These are phyloP conservation scores for Galerina marginata DNA, from an alignment of 768 basidiomycete genomes.

Conservation along the genomic window DNA sequence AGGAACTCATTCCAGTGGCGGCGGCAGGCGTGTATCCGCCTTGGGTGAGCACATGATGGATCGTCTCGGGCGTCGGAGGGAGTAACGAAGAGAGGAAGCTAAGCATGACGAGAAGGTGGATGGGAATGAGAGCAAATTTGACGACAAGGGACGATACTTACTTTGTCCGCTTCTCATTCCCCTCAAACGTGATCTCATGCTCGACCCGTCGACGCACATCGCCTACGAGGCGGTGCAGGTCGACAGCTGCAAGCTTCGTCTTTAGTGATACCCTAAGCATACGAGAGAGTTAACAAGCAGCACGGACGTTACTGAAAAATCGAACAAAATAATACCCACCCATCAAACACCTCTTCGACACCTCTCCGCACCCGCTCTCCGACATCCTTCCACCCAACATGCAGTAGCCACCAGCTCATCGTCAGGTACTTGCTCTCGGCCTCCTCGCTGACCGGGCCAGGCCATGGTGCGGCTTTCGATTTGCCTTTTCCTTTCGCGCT, in stretches of 20 bases:
- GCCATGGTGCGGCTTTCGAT: conserved; percentile 5
- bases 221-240: conserved; percentile 68
- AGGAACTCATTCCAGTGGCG: neutral
- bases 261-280: conserved; percentile 79
- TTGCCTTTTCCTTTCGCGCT: neutral
- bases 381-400: conserved; percentile 91
- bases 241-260: conserved; percentile 68
- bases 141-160: conserved; percentile 33
- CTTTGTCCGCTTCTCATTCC: conserved; percentile 61
- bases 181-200: conserved; percentile 67
- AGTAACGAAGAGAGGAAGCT: conserved; percentile 80
- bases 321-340: conserved; percentile 51
- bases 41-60: conserved; percentile 70
- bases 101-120: neutral
- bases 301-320: neutral
- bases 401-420: conserved; percentile 91
- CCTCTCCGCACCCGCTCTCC: conserved; percentile 72
- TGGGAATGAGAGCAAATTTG: neutral
- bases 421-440: conserved; percentile 83
- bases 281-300: neutral
- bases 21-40: conserved; percentile 51
- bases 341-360: conserved; percentile 84
- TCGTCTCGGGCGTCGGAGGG: conserved; percentile 73
- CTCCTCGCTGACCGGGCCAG: conserved; percentile 56
- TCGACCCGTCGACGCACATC: conserved; percentile 84